These are phyloP conservation scores for Kwoniella shandongensis DNA, from an alignment of 768 basidiomycete genomes.

Conservation along the genomic window DNA sequence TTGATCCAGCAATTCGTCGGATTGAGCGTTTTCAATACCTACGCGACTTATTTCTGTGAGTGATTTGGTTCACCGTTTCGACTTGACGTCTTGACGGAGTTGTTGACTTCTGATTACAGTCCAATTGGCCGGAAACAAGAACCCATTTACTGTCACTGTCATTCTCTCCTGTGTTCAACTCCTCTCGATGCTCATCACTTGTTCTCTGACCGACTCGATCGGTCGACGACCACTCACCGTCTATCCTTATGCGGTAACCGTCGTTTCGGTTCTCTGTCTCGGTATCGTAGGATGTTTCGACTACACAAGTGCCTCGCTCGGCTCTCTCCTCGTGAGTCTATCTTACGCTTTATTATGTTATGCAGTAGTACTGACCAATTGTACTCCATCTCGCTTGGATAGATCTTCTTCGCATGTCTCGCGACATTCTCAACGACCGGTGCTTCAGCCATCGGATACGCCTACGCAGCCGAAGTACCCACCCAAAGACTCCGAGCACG, in stretches of 20 bases:
- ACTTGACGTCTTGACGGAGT: neutral
- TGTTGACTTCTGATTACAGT: conserved; percentile 1
- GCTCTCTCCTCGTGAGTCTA: conserved; percentile 18
- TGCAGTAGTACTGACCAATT: neutral
- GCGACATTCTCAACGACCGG: conserved; percentile 35
- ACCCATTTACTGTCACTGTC: conserved; percentile 23
- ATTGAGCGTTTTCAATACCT: conserved; percentile 14
- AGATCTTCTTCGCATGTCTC: conserved; percentile 31
- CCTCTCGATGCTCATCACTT: conserved; percentile 10
- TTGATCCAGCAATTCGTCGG: conserved; percentile 24
- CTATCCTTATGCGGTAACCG: conserved; percentile 20
- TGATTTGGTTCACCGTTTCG: neutral
- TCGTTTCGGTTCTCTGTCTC: conserved; percentile 16
- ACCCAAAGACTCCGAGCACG: conserved; percentile 25
- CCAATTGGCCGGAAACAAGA: conserved; percentile 22
- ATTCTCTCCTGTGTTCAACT: conserved; percentile 19
- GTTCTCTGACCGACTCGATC: conserved; percentile 4
- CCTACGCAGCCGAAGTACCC: conserved; percentile 32
- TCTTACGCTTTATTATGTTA: neutral
- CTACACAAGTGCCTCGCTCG: conserved; percentile 19
- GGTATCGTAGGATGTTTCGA: conserved; percentile 35
- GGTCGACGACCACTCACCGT: conserved; percentile 19
- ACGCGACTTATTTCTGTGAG: conserved; percentile 30
- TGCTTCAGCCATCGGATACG: conserved; percentile 27
- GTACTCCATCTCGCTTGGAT: neutral